Evolutionary conservation across 805 yeast species (phyloP).

Genomic region (Yarrowia sp.): DNA sequence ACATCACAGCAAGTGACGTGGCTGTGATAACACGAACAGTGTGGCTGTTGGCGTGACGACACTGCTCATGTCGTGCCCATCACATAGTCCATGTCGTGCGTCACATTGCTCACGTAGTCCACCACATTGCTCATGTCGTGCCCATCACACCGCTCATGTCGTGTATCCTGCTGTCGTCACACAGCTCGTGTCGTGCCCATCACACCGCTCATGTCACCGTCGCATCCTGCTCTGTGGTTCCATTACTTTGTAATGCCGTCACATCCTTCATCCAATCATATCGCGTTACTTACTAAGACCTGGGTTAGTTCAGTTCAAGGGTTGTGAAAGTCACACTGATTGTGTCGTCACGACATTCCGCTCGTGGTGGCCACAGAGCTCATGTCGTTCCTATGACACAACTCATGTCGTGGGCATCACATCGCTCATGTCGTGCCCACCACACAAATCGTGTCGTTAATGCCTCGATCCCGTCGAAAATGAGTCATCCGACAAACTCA

Average conservation of each 20-base stretch:
- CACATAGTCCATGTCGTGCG: not conserved
- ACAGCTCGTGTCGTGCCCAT: not conserved
- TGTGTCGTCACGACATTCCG: no score
- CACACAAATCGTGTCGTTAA: no score
- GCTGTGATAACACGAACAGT: no score
- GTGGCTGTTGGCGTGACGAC: no score
- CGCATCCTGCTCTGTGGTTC: no score
- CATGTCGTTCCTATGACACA: not conserved
- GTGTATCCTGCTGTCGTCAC: not conserved
- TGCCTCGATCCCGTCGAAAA: no score
- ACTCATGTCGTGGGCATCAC: not conserved
- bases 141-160: not conserved
- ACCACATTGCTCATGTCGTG: not conserved
- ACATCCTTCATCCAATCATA: not conserved
- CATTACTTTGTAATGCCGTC: no score
- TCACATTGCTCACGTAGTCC: not conserved
- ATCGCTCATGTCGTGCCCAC: not conserved
- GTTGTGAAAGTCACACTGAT: no score
- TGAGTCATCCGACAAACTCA: no score
- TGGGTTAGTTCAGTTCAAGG: constrained; percentile 32
- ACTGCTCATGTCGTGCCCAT: not conserved
- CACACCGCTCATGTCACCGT: not conserved
- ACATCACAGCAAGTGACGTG: no score
- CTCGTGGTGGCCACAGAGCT: not conserved
- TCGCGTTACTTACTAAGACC: constrained; percentile 3